phyloP scores from a whole-genome alignment of 2,329 filamentous ascomycete species.

The Biscogniauxia mediterranea region DNA sequence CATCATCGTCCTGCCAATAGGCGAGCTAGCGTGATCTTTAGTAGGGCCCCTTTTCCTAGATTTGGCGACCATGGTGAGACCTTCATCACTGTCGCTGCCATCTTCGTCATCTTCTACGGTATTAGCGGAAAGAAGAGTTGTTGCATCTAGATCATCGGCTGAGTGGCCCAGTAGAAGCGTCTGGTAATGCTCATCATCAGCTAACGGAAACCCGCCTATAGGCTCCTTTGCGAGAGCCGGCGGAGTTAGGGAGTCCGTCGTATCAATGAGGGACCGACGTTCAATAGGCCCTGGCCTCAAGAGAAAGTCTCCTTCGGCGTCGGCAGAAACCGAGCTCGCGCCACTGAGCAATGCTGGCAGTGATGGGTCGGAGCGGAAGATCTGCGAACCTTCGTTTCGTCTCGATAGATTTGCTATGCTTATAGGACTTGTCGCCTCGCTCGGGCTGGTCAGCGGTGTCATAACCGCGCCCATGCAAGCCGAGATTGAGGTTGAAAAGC shows the following conservation, averaged over 20 bases:
- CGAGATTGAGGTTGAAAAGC: conserved; percentile 51
- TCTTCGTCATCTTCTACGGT: conserved; percentile 44
- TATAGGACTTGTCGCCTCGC: conserved; percentile 50
- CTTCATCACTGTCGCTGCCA: conserved; percentile 54
- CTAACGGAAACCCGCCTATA: conserved; percentile 45
- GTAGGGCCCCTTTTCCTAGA: conserved; percentile 43
- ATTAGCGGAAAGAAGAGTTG: conserved; percentile 21
- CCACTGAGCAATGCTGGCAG: conserved; percentile 62
- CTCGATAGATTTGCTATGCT: conserved; percentile 37
- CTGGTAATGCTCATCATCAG: conserved; percentile 32
- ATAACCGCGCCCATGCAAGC: conserved; percentile 48
- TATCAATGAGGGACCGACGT: conserved; percentile 46
- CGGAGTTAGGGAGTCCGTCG: conserved; percentile 54
- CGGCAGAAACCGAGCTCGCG: conserved; percentile 62
- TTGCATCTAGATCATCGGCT: conserved; percentile 17
- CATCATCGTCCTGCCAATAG: conserved; percentile 31
- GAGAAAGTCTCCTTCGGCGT: conserved; percentile 60
- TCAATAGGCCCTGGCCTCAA: conserved; percentile 47
- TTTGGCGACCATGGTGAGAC: conserved; percentile 51
- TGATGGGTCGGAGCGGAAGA: conserved; percentile 63
- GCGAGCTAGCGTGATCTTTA: conserved; percentile 29
- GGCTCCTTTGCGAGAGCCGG: conserved; percentile 50
- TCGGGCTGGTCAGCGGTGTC: conserved; percentile 55
- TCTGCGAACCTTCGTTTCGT: conserved; percentile 43
- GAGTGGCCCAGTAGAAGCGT: conserved; percentile 23